Evolutionary conservation across 23 red algal genomes (phyloP).

Genomic region (Porphyridium purpureum): DNA sequence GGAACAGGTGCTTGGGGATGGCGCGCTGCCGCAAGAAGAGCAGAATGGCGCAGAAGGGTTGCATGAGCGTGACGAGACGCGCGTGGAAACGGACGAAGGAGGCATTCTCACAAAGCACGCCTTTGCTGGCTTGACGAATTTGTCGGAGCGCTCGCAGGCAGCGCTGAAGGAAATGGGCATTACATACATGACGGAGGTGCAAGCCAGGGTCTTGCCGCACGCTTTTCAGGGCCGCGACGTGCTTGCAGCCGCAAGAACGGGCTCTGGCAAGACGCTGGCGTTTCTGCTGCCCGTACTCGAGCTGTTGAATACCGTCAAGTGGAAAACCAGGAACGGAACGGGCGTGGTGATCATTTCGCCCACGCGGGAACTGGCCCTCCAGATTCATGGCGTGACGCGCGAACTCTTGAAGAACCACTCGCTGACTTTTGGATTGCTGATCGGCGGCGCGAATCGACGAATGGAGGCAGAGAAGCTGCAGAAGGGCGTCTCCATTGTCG

Average conservation of each 20-base stretch:
- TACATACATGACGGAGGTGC: slow-evolving; percentile 90
- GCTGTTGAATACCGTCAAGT: slow-evolving; percentile 76
- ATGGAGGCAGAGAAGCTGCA: slow-evolving; percentile 69
- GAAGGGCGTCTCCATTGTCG: slow-evolving; percentile 61
- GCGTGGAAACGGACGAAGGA: slow-evolving; percentile 5
- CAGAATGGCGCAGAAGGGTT: neutral
- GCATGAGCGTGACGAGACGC: neutral
- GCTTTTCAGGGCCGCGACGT: slow-evolving; percentile 81
- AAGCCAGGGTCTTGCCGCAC: slow-evolving; percentile 77
- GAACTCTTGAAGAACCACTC: slow-evolving; percentile 75
- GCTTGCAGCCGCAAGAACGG: slow-evolving; percentile 80
- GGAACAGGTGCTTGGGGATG: neutral
- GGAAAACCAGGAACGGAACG: slow-evolving; percentile 78
- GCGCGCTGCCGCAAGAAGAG: neutral
- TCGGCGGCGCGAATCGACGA: slow-evolving; percentile 89
- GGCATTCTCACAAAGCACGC: slow-evolving; percentile 56
- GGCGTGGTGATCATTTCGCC: slow-evolving; percentile 83
- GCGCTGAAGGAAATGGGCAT: slow-evolving; percentile 69
- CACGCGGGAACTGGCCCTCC: slow-evolving; percentile 88
- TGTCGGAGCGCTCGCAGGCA: slow-evolving; percentile 46
- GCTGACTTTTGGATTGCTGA: slow-evolving; percentile 73
- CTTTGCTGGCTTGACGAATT: slow-evolving; percentile 54
- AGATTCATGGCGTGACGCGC: slow-evolving; percentile 74
- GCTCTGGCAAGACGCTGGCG: slow-evolving; percentile 93
- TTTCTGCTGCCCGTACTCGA: slow-evolving; percentile 93